A percentile compares a stretch with the other conserved stretches of the same genome.
phyloP scores from a whole-genome alignment of 805 yeast genomes.

The Suhomyces vadensis region DNA sequence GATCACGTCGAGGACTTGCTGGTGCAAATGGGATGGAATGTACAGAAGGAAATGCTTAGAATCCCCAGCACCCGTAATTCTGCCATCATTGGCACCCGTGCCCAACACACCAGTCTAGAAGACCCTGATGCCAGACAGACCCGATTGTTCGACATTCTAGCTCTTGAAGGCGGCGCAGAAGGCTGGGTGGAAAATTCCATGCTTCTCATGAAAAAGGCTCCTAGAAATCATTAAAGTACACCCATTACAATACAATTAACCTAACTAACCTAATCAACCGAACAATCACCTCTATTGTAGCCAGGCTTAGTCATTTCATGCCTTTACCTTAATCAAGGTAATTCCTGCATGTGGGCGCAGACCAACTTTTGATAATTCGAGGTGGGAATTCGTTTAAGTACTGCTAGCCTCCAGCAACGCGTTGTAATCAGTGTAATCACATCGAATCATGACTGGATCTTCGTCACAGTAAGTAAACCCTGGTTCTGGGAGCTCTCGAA shows the following conservation, averaged over 20 bases:
- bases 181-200: constrained; percentile 86
- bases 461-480: constrained; percentile 43
- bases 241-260: neutral
- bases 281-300: neutral
- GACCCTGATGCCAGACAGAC: constrained; percentile 34
- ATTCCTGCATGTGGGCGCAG: constrained; percentile 1
- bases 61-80: constrained; percentile 95
- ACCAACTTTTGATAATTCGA: neutral
- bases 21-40: constrained; percentile 73
- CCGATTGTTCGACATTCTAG: constrained; percentile 58
- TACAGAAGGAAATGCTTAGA: constrained; percentile 81
- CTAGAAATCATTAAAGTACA: constrained; percentile 60
- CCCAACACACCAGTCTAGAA: constrained; percentile 16
- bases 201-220: constrained; percentile 66
- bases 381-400: constrained; percentile 1
- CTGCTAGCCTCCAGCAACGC: neutral
- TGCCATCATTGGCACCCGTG: constrained; percentile 73
- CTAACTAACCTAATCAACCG: too few species aligned
- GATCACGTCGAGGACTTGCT: constrained; percentile 80
- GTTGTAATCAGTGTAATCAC: neutral
- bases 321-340: constrained; percentile 2
- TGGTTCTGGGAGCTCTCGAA: neutral
- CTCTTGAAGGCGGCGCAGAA: constrained; percentile 84
- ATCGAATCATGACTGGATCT: constrained; percentile 36
- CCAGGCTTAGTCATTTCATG: constrained; percentile 1